phyloP scores from a whole-genome alignment of 2,329 filamentous ascomycete genomes.

The Daldinia eschscholtzii region DNA sequence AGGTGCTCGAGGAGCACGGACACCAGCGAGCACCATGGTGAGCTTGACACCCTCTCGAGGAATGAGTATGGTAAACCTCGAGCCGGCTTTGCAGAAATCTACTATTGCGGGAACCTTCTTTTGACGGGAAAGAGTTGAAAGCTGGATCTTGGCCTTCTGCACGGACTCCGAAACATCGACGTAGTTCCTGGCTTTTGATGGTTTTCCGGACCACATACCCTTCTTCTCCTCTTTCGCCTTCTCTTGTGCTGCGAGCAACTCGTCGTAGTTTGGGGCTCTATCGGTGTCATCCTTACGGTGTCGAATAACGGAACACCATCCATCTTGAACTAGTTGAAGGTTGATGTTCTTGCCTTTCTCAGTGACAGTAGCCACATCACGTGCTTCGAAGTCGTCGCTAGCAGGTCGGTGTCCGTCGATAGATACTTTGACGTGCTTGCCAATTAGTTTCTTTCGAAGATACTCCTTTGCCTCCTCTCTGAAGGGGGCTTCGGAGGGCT shows the following conservation, averaged over 20 bases:
- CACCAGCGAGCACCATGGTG: slow-evolving; percentile 93
- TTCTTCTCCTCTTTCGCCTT: slow-evolving; percentile 87
- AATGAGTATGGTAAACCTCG: slow-evolving; percentile 90
- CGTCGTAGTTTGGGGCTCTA: slow-evolving; percentile 93
- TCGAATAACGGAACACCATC: slow-evolving; percentile 92
- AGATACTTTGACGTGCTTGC: slow-evolving; percentile 91
- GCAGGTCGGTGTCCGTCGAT: slow-evolving; percentile 93
- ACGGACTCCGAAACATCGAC: slow-evolving; percentile 91
- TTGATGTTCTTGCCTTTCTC: slow-evolving; percentile 89
- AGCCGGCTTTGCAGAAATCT: slow-evolving; percentile 98
- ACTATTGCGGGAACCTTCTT: slow-evolving; percentile 93
- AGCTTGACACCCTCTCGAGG: slow-evolving; percentile 94
- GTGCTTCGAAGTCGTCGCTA: slow-evolving; percentile 90
- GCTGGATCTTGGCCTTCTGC: slow-evolving; percentile 95
- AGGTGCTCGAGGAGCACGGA: slow-evolving; percentile 89
- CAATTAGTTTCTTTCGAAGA: slow-evolving; percentile 91
- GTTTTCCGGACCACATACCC: slow-evolving; percentile 94
- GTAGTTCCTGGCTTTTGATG: slow-evolving; percentile 84
- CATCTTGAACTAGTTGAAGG: slow-evolving; percentile 86
- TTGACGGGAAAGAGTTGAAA: slow-evolving; percentile 87
- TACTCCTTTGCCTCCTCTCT: slow-evolving; percentile 96
- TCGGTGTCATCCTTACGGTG: slow-evolving; percentile 96
- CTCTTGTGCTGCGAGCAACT: slow-evolving; percentile 83
- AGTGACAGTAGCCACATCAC: slow-evolving; percentile 91
- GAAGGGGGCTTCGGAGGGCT: slow-evolving; percentile 89